Percentiles rank a stretch among this genome's conserved stretches.
phyloP scores from a whole-genome alignment of 768 basidiomycete genomes.

The Baorangia bicolor region DNA sequence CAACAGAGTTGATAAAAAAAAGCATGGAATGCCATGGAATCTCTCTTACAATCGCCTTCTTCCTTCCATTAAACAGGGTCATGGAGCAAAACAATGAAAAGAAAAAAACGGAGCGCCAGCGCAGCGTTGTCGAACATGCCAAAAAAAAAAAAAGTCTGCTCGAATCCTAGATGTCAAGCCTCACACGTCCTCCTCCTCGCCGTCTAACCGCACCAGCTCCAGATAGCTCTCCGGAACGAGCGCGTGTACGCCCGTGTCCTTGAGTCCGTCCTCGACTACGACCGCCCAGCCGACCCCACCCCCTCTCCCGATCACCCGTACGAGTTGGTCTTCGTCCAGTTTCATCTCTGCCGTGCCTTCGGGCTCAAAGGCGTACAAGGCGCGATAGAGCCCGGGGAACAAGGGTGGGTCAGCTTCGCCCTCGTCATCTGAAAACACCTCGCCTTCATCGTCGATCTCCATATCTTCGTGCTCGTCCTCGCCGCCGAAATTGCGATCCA shows the following conservation, averaged over 20 bases:
- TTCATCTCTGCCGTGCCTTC: conserved; percentile 84
- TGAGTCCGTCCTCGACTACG: conserved; percentile 45
- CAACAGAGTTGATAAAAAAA: conserved; percentile 17
- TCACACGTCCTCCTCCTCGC: conserved; percentile 18
- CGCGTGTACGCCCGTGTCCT: conserved; percentile 51
- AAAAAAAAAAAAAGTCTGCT: neutral
- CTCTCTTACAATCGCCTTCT: neutral
- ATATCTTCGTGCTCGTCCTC: conserved; percentile 28
- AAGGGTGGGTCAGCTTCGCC: conserved; percentile 38
- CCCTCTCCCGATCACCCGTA: conserved; percentile 69
- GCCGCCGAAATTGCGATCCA: conserved; percentile 48
- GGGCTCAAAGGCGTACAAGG: conserved; percentile 75
- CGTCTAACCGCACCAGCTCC: conserved; percentile 48
- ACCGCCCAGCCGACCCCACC: conserved; percentile 84
- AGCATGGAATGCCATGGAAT: neutral
- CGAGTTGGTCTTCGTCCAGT: conserved; percentile 72
- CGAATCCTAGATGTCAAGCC: neutral
- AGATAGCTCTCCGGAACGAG: conserved; percentile 81
- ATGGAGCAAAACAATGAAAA: neutral
- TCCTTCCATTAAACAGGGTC: neutral
- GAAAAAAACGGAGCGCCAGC: conserved; percentile 12
- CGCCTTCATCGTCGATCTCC: conserved; percentile 36
- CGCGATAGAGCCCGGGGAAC: conserved; percentile 71
- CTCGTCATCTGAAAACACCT: conserved; percentile 19
- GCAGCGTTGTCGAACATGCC: neutral